These are phyloP conservation scores for Fusarium sp. DNA, from an alignment of 2,329 filamentous ascomycete species.

Conservation along the genomic window DNA sequence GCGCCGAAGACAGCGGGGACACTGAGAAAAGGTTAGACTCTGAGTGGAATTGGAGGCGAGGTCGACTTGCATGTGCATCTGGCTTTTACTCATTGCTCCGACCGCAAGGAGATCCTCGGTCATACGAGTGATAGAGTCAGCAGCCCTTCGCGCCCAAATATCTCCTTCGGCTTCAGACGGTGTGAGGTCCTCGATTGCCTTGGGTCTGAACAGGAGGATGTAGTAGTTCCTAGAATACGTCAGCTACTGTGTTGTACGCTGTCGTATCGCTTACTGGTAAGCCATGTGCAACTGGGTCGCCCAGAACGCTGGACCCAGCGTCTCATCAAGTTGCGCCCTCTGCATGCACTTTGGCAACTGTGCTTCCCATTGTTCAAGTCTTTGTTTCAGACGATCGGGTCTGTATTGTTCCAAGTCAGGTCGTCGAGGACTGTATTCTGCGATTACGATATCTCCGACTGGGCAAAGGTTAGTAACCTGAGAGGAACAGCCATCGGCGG, in stretches of 20 bases:
- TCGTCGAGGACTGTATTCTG: slow-evolving; percentile 30
- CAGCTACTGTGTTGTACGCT: background rate
- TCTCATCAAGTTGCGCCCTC: slow-evolving; percentile 7
- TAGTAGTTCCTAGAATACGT: background rate
- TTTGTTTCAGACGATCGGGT: background rate
- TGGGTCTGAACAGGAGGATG: slow-evolving; percentile 27
- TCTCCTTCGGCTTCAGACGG: slow-evolving; percentile 19
- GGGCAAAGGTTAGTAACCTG: accelerated
- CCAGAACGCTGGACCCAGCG: slow-evolving; percentile 23
- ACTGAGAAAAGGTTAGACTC: background rate
- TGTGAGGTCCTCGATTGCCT: background rate
- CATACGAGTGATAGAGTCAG: slow-evolving; percentile 33
- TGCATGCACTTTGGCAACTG: slow-evolving; percentile 11
- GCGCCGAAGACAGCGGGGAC: slow-evolving; percentile 28
- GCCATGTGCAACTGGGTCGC: slow-evolving; percentile 24
- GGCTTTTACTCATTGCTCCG: slow-evolving; percentile 10
- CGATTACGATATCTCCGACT: slow-evolving; percentile 37
- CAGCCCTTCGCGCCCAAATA: slow-evolving; percentile 3
- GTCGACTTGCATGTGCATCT: slow-evolving; percentile 18
- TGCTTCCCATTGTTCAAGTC: slow-evolving; percentile 19
- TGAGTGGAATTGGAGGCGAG: background rate
- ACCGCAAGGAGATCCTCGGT: slow-evolving; percentile 23
- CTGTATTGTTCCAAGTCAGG: background rate
- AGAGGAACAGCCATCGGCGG: accelerated
- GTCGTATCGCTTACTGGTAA: slow-evolving; percentile 20